phyloP scores from a whole-genome alignment of 768 basidiomycete species.

The Tubosaeta sp. region DNA sequence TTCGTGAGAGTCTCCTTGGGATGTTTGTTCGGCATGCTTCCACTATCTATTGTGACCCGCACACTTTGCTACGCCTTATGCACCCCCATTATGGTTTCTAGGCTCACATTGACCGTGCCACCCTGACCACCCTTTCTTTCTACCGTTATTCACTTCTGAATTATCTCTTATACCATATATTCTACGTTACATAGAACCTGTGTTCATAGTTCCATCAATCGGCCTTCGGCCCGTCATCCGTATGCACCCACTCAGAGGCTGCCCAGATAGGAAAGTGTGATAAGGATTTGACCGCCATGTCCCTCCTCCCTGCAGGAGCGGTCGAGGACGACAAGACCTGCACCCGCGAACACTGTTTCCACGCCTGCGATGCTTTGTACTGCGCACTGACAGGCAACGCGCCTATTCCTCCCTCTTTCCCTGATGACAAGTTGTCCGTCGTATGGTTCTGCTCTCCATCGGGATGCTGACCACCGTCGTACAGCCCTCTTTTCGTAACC shows the following conservation, averaged over 20 bases:
- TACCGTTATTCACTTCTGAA: constrained; percentile 32
- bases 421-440: constrained; percentile 75
- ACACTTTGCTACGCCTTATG: constrained; percentile 29
- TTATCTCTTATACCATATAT: constrained; percentile 42
- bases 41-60: constrained; percentile 16
- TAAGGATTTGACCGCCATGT: constrained; percentile 38
- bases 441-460: constrained; percentile 19
- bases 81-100: constrained; percentile 18
- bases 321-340: constrained; percentile 48
- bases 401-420: constrained; percentile 59
- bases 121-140: constrained; percentile 9
- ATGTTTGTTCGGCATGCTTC: constrained; percentile 17
- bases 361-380: constrained; percentile 78
- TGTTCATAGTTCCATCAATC: constrained; percentile 30
- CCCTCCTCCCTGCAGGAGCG: constrained; percentile 45
- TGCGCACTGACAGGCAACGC: constrained; percentile 57
- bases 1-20: constrained; percentile 26
- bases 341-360: constrained; percentile 70
- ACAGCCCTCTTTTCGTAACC: constrained; percentile 85
- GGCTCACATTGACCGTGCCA: constrained; percentile 20
- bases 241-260: constrained; percentile 1
- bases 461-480: constrained; percentile 3
- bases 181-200: constrained; percentile 34
- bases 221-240: constrained; percentile 7
- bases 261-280: constrained; percentile 28